Percentiles rank a stretch among this genome's conserved stretches.
Evolutionary conservation across 176 grass and related monocot genomes (phyloP).

Genomic region (Oryza rufipogon): DNA sequence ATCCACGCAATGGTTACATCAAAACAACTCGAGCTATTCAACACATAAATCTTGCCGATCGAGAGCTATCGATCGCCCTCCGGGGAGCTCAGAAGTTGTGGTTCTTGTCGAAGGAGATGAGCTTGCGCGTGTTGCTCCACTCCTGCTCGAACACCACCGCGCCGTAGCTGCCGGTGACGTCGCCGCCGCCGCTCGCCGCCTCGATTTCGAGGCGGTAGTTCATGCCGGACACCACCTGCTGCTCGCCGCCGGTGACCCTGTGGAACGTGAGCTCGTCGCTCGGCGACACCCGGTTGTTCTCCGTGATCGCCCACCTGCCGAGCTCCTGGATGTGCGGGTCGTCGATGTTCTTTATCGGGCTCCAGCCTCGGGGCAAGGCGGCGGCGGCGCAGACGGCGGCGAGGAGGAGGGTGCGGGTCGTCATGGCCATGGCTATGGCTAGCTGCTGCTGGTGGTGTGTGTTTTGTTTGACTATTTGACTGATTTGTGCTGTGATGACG

Average conservation of each 20-base stretch:
- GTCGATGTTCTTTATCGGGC: background rate
- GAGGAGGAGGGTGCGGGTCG: background rate
- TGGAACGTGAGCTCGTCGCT: constrained; percentile 30
- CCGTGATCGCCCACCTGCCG: constrained; percentile 39
- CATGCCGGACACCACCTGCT: constrained; percentile 31
- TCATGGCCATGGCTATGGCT: constrained; percentile 9
- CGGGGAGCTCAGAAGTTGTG: background rate
- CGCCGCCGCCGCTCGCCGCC: background rate
- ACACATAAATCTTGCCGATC: too few relatives aligned
- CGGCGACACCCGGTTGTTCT: constrained; percentile 21
- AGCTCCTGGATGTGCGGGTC: constrained; percentile 22
- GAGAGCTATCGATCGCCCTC: background rate
- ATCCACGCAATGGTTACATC: background rate
- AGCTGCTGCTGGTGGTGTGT: background rate
- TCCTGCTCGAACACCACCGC: constrained; percentile 51
- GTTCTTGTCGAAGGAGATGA: constrained; percentile 41
- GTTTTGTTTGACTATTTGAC: background rate
- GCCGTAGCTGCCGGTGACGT: constrained; percentile 10
- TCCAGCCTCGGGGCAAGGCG: background rate
- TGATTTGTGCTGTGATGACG: background rate
- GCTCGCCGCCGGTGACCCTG: background rate
- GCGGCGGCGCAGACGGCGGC: background rate
- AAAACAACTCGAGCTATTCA: background rate
- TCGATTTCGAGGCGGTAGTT: constrained; percentile 44
- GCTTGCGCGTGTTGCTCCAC: constrained; percentile 41